These are phyloP conservation scores for Fusarium sp. DNA, from an alignment of 2,329 filamentous ascomycete species.

Conservation along the genomic window DNA sequence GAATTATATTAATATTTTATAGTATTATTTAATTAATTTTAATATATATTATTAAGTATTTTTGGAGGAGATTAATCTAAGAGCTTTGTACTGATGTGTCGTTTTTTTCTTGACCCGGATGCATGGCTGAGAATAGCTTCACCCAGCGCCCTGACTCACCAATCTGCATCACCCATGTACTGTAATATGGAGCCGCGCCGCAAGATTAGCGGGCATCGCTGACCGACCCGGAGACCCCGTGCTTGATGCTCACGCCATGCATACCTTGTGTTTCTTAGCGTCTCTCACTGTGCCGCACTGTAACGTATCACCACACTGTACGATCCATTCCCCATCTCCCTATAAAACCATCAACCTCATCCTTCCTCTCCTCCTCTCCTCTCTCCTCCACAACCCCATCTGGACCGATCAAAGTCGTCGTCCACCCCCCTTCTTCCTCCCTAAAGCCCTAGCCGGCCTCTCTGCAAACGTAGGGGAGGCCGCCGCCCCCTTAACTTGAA, in stretches of 20 bases:
- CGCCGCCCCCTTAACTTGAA: constrained; percentile 45
- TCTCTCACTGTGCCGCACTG: neutral
- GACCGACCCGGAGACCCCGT: constrained; percentile 1
- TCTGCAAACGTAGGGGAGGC: constrained; percentile 44
- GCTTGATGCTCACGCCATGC: neutral
- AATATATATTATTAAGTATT: too few species aligned
- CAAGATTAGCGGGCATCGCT: neutral
- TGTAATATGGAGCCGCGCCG: neutral
- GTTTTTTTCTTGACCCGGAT: too few species aligned
- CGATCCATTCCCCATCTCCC: neutral
- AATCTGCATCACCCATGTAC: neutral
- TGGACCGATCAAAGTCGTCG: constrained; percentile 26
- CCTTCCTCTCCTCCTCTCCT: neutral
- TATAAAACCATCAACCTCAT: neutral
- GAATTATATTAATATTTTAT: too few species aligned
- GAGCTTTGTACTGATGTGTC: too few species aligned
- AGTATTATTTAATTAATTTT: too few species aligned
- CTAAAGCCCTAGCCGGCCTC: constrained; percentile 39
- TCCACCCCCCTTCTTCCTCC: neutral
- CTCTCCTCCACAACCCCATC: constrained; percentile 16
- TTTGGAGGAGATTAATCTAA: too few species aligned
- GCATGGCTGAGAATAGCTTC: neutral
- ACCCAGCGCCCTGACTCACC: neutral
- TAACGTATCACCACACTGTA: constrained; percentile 34
- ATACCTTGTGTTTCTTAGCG: neutral